phyloP scores from a whole-genome alignment of 768 basidiomycete genomes.

The Trichaptum fuscoviolaceum region DNA sequence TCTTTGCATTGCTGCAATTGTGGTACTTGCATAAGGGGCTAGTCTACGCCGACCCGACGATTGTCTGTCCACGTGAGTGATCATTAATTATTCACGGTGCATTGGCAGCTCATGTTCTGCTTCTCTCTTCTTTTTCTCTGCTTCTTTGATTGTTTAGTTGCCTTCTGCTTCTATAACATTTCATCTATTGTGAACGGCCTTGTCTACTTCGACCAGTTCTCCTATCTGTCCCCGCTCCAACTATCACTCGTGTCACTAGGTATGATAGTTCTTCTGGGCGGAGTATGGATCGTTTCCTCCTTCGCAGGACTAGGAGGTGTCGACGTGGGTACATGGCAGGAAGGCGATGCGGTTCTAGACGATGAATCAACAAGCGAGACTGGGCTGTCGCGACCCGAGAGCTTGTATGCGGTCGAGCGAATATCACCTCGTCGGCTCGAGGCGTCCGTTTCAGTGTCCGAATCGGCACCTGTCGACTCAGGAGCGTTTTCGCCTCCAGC shows the following conservation, averaged over 20 bases:
- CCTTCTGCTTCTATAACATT: slow-evolving; percentile 93
- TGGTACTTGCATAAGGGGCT: slow-evolving; percentile 83
- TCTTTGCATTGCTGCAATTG: slow-evolving; percentile 75
- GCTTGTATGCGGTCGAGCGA: slow-evolving; percentile 5
- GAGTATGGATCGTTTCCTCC: slow-evolving; percentile 88
- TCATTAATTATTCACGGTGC: slow-evolving; percentile 5
- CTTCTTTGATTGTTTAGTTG: slow-evolving; percentile 39
- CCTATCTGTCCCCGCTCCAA: slow-evolving; percentile 60
- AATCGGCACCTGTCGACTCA: background rate
- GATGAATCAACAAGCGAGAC: slow-evolving; percentile 7
- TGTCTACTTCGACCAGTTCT: slow-evolving; percentile 85
- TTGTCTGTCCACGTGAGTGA: slow-evolving; percentile 77
- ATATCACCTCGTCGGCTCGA: slow-evolving; percentile 8
- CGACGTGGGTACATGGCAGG: slow-evolving; percentile 36
- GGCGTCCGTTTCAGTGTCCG: background rate
- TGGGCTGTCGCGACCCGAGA: slow-evolving; percentile 2
- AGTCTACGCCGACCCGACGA: slow-evolving; percentile 74
- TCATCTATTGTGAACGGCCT: slow-evolving; percentile 88
- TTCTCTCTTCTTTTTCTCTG: slow-evolving; percentile 15
- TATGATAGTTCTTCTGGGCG: slow-evolving; percentile 70
- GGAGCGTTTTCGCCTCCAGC: background rate
- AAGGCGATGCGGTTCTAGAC: slow-evolving; percentile 33
- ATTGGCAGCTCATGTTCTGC: slow-evolving; percentile 5
- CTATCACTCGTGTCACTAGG: slow-evolving; percentile 74
- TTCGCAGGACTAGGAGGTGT: slow-evolving; percentile 53